Percentiles rank a stretch among this genome's conserved stretches.
Conservation (phyloP, 257 asterid species). For the Primulina huaijiensis region DNA sequence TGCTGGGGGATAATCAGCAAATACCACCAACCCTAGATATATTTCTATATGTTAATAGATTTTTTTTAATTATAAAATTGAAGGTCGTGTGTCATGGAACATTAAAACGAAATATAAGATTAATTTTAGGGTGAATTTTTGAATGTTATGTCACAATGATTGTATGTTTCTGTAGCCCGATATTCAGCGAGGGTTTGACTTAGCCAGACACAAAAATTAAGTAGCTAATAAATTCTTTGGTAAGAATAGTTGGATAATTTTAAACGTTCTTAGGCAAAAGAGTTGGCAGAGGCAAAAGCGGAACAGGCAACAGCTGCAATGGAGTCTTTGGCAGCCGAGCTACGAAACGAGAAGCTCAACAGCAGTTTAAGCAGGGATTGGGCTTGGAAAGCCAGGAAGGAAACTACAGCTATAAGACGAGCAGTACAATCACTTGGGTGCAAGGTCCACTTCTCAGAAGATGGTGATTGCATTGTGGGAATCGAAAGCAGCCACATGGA, state of each 20-base stretch:
- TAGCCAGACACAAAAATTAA: too few relatives aligned
- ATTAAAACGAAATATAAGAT: too few relatives aligned
- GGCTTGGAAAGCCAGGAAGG: constrained; percentile 66
- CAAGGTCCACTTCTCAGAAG: constrained; percentile 67
- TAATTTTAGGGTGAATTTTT: too few relatives aligned
- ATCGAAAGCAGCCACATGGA: constrained; percentile 62
- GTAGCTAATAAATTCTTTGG: background rate
- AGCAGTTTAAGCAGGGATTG: constrained; percentile 68
- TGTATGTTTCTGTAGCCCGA: too few relatives aligned
- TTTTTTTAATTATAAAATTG: too few relatives aligned
- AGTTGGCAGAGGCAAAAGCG: constrained; percentile 60
- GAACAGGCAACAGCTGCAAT: constrained; percentile 39
- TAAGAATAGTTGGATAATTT: background rate
- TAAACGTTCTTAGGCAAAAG: constrained; percentile 68
- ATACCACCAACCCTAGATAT: too few relatives aligned
- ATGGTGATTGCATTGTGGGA: constrained; percentile 69
- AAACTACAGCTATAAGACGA: constrained; percentile 66
- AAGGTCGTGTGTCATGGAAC: too few relatives aligned
- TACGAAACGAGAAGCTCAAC: constrained; percentile 63
- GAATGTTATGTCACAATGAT: too few relatives aligned
- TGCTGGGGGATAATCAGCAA: too few relatives aligned
- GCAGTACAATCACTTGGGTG: constrained; percentile 88
- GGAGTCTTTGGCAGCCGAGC: constrained; percentile 62
- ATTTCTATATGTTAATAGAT: too few relatives aligned
- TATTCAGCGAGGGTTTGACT: too few relatives aligned